Percentiles rank a stretch among this genome's conserved stretches.
Evolutionary conservation across 345 rosid genomes (phyloP).

Genomic region (Carallia pectinifolia): DNA sequence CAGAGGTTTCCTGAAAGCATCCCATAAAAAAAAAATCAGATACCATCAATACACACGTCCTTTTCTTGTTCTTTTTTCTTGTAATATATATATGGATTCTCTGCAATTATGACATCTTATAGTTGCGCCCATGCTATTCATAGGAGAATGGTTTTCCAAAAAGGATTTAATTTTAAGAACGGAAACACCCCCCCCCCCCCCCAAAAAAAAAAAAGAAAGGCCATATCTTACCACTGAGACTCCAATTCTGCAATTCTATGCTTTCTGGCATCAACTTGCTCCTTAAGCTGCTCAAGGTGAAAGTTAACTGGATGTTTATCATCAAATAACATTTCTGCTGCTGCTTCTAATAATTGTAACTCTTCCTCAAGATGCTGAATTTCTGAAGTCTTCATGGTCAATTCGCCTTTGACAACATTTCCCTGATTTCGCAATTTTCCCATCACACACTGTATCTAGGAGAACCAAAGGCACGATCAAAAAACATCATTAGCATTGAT

Average conservation of each 20-base stretch:
- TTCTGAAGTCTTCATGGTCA: constrained; percentile 40
- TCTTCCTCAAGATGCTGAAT: constrained; percentile 47
- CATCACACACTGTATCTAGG: constrained; percentile 35
- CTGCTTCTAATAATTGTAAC: constrained; percentile 49
- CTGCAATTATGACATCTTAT: background rate
- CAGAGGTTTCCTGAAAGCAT: constrained; percentile 44
- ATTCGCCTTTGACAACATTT: constrained; percentile 36
- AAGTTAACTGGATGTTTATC: constrained; percentile 42
- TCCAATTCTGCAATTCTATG: constrained; percentile 39
- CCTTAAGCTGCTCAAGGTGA: constrained; percentile 48
- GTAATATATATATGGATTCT: background rate
- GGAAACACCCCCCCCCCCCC: background rate
- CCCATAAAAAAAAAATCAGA: constrained; percentile 37
- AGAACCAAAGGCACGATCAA: constrained; percentile 20
- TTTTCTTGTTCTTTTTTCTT: too few relatives aligned
- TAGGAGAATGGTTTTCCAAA: background rate
- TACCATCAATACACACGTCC: too few relatives aligned
- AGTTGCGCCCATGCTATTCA: background rate
- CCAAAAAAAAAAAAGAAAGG: constrained; percentile 1
- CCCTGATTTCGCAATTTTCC: constrained; percentile 36
- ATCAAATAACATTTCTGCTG: constrained; percentile 54
- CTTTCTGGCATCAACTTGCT: constrained; percentile 42
- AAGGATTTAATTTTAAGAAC: constrained; percentile 1
- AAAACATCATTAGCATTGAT: constrained; percentile 6
- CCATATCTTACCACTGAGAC: constrained; percentile 49